Evolutionary conservation across 805 yeast genomes (phyloP).

Genomic region (Monosporozyma yasuniensis): DNA sequence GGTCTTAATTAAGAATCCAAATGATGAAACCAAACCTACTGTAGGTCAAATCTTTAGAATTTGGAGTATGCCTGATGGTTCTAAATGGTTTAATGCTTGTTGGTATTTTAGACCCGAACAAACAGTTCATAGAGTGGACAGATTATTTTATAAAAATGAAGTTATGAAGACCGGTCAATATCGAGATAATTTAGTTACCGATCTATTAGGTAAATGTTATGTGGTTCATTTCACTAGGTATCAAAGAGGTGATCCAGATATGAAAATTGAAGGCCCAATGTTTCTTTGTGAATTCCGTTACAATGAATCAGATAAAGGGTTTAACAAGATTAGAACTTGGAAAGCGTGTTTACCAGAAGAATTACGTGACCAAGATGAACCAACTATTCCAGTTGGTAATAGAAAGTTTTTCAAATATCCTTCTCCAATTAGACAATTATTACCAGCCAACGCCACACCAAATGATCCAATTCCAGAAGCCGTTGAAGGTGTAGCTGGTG

Average conservation of each 20-base stretch:
- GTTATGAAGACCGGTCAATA: conserved; percentile 96
- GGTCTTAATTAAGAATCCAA: conserved; percentile 84
- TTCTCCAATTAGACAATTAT: conserved; percentile 72
- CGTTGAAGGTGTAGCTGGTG: conserved; percentile 66
- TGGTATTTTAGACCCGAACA: conserved; percentile 98
- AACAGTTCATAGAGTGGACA: conserved; percentile 87
- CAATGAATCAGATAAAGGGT: conserved; percentile 80
- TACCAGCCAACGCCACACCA: conserved; percentile 68
- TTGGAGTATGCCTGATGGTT: conserved; percentile 74
- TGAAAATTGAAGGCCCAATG: conserved; percentile 70
- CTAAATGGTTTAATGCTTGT: conserved; percentile 84
- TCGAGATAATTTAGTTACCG: conserved; percentile 83
- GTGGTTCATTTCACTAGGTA: conserved; percentile 91
- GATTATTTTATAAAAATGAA: conserved; percentile 86
- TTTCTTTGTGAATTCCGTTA: conserved; percentile 93
- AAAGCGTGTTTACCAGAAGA: conserved; percentile 97
- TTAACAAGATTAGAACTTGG: conserved; percentile 96
- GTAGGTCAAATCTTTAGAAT: conserved; percentile 89
- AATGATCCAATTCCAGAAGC: conserved; percentile 78
- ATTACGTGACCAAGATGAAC: conserved; percentile 75
- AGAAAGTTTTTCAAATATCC: conserved; percentile 64
- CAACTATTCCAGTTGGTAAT: conserved; percentile 60
- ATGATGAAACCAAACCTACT: conserved; percentile 81
- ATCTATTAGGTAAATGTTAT: conserved; percentile 86
- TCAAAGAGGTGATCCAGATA: conserved; percentile 87